Conservation (phyloP, 495 filamentous ascomycete genomes). For the Penicillium cataractarum region DNA sequence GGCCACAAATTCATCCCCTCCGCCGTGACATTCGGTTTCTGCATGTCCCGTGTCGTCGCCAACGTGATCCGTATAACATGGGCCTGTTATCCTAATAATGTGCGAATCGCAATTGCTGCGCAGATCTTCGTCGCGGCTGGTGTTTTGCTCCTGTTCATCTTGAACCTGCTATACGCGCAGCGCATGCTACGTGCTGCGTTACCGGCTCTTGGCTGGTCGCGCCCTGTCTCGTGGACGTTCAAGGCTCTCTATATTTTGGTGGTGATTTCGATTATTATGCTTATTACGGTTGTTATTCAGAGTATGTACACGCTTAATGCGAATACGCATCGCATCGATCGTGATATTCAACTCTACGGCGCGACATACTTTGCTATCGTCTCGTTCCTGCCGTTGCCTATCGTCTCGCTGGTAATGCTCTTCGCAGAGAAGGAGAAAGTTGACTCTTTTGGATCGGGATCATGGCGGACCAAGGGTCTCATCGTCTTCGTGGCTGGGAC, state of each 20-base stretch:
- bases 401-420: constrained; percentile 57
- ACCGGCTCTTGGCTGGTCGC: constrained; percentile 70
- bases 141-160: constrained; percentile 74
- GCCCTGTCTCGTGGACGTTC: constrained; percentile 51
- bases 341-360: constrained; percentile 68
- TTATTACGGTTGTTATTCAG: constrained; percentile 69
- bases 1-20: constrained; percentile 74
- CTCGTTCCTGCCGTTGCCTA: constrained; percentile 72
- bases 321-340: constrained; percentile 53
- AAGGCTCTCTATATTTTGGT: constrained; percentile 64
- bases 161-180: constrained; percentile 80
- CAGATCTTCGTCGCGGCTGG: constrained; percentile 77
- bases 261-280: constrained; percentile 62
- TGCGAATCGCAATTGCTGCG: constrained; percentile 67
- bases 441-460: constrained; percentile 74
- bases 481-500: constrained; percentile 59
- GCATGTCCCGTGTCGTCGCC: constrained; percentile 68
- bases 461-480: constrained; percentile 64
- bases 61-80: constrained; percentile 64
- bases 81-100: constrained; percentile 43
- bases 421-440: constrained; percentile 49
- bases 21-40: constrained; percentile 75
- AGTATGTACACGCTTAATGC: constrained; percentile 65
- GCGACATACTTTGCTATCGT: constrained; percentile 69
- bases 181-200: constrained; percentile 75